Evolutionary conservation across 441 rosid species (phyloP).

Genomic region (Cnidoscolus chayamansa): DNA sequence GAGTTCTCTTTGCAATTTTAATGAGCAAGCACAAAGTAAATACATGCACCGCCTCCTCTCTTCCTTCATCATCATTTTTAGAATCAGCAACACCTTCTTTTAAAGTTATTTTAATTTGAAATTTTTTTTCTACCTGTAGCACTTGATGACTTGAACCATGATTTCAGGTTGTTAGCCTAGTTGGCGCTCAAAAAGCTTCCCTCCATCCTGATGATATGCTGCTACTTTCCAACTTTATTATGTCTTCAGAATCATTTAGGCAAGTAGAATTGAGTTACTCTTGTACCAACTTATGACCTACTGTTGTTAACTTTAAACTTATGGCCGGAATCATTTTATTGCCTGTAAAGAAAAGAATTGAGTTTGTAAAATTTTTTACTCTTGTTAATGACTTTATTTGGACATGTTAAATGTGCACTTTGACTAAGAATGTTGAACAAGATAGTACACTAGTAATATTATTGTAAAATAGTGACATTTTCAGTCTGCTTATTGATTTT

Average conservation of each 20-base stretch:
- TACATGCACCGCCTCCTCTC: background rate
- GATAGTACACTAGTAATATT: background rate
- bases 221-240: constrained; percentile 84
- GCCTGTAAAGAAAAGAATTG: no score
- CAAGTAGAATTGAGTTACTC: constrained; percentile 32
- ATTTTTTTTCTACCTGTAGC: constrained; percentile 13
- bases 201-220: constrained; percentile 95
- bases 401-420: constrained; percentile 7
- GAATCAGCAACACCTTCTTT: background rate
- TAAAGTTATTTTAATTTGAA: background rate
- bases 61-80: constrained; percentile 1
- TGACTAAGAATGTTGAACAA: background rate
- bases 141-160: constrained; percentile 26
- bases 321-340: no score
- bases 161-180: constrained; percentile 83
- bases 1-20: constrained; percentile 83
- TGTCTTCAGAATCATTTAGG: constrained; percentile 95
- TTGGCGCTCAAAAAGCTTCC: constrained; percentile 96
- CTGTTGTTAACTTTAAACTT: no score
- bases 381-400: background rate
- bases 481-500: background rate
- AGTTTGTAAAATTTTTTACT: background rate
- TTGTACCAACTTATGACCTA: background rate
- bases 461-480: background rate
- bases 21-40: constrained; percentile 92